A percentile compares a stretch with the other conserved stretches of the same genome.
Evolutionary conservation across 73 alveolate species (phyloP).

Genomic region (Tetrahymena borealis): DNA sequence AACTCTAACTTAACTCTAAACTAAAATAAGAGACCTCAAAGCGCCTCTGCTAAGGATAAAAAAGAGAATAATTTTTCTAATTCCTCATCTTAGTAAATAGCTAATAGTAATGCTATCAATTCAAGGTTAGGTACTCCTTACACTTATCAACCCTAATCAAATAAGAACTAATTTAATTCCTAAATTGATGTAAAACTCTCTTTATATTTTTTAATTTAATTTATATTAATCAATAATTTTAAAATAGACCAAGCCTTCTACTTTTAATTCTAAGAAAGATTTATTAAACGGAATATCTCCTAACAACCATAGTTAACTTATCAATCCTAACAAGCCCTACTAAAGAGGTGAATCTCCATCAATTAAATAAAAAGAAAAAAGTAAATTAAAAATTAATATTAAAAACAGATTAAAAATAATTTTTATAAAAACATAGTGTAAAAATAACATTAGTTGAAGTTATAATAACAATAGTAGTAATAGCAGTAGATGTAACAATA

Average conservation of each 20-base stretch:
- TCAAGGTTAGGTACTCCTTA: neutral
- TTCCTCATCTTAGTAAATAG: neutral
- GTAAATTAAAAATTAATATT: neutral
- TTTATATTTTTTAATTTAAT: neutral
- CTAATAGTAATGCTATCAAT: neutral
- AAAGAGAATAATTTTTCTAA: neutral
- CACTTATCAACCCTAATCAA: neutral
- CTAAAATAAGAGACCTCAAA: neutral
- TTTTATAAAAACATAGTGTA: neutral
- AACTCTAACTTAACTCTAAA: neutral
- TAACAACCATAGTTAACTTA: neutral
- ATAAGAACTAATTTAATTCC: neutral
- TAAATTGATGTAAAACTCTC: neutral
- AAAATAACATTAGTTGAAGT: neutral
- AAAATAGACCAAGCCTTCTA: neutral
- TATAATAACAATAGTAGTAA: neutral
- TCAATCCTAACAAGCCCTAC: neutral
- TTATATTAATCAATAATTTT: neutral
- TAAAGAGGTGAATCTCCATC: slow-evolving; percentile 2
- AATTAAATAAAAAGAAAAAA: neutral
- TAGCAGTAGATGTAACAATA: neutral
- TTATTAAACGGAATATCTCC: neutral
- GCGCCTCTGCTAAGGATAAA: neutral
- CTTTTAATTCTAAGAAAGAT: neutral
- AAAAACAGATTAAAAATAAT: neutral